Percentiles rank a stretch among this genome's conserved stretches.
Evolutionary conservation across 352 stramenopile species (phyloP).

Genomic region (Phytophthora crassamura): DNA sequence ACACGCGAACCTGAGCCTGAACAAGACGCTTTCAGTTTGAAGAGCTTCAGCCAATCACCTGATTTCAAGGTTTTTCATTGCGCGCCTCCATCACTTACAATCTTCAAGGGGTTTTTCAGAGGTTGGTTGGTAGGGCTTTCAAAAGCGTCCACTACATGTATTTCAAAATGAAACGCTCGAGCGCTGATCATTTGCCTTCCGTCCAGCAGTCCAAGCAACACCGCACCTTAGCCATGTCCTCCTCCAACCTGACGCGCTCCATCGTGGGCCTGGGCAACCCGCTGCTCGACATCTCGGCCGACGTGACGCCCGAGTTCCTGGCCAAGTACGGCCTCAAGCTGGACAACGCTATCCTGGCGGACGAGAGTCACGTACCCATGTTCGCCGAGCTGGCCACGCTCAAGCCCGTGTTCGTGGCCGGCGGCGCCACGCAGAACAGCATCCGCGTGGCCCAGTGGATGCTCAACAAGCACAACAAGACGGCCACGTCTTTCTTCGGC

Average conservation of each 20-base stretch:
- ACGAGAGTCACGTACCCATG: slow-evolving; percentile 97
- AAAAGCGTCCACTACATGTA: slow-evolving; percentile 8
- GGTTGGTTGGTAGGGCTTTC: not conserved
- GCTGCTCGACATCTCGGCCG: slow-evolving; percentile 97
- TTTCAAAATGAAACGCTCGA: slow-evolving; percentile 25
- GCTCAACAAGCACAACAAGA: slow-evolving; percentile 88
- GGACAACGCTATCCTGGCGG: slow-evolving; percentile 97
- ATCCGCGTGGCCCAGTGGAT: slow-evolving; percentile 99
- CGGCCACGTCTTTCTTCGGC: slow-evolving; percentile 96
- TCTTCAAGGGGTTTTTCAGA: too few relatives aligned
- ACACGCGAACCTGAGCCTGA: too few relatives aligned
- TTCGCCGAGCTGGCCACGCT: slow-evolving; percentile 95
- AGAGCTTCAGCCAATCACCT: too few relatives aligned
- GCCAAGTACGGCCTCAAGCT: slow-evolving; percentile 97
- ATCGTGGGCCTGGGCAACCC: slow-evolving; percentile 98
- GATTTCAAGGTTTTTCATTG: too few relatives aligned
- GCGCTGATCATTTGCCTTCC: slow-evolving; percentile 25
- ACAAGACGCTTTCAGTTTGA: too few relatives aligned
- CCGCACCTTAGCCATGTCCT: slow-evolving; percentile 20
- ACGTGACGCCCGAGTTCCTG: slow-evolving; percentile 94
- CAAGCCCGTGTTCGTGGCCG: slow-evolving; percentile 96
- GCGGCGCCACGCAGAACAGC: slow-evolving; percentile 98
- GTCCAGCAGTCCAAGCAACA: slow-evolving; percentile 35
- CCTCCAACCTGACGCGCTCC: slow-evolving; percentile 62
- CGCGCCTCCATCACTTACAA: too few relatives aligned